A percentile compares a stretch with the other conserved stretches of the same genome.
phyloP scores from a whole-genome alignment of 257 asterid genomes.

The Solanum virginianum region DNA sequence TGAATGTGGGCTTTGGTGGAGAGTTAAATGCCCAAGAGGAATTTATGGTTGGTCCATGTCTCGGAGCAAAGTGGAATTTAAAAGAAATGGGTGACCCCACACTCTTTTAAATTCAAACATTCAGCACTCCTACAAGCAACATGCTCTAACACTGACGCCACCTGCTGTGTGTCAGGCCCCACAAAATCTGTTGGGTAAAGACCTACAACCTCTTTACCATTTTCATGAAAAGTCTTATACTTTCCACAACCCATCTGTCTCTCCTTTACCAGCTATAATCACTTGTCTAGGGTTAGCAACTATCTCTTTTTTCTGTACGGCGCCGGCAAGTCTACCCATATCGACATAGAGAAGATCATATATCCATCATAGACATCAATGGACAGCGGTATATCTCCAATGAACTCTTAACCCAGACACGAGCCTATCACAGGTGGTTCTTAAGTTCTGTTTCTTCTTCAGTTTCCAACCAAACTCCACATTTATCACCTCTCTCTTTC shows the following conservation, averaged over 20 bases:
- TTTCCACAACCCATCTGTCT: too few species aligned
- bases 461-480: background rate
- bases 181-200: background rate
- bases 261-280: too few species aligned
- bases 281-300: too few species aligned
- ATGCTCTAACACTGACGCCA: background rate
- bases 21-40: background rate
- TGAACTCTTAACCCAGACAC: too few species aligned
- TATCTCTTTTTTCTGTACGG: too few species aligned
- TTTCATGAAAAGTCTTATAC: background rate
- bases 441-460: background rate
- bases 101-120: background rate
- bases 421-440: too few species aligned
- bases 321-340: too few species aligned
- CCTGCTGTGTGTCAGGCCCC: background rate
- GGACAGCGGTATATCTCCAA: too few species aligned
- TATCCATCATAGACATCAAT: too few species aligned
- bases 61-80: background rate
- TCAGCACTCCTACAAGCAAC: background rate
- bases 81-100: background rate
- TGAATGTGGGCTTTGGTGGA: background rate
- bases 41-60: background rate
- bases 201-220: background rate
- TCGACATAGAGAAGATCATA: too few species aligned
- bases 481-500: too few species aligned